Conservation (phyloP, 768 basidiomycete species). For the Mycena venus region DNA sequence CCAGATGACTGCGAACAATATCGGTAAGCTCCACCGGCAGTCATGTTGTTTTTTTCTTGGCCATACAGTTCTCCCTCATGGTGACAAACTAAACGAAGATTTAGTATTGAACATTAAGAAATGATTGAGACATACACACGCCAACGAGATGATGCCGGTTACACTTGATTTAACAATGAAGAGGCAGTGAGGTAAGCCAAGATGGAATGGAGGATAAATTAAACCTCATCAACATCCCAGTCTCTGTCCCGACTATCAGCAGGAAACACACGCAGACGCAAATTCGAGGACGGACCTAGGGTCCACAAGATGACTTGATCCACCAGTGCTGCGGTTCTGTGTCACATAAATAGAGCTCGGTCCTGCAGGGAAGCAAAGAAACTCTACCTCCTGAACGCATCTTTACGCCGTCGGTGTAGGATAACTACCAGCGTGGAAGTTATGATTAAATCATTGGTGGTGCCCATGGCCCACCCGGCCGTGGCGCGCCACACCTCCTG, state of each 20-base stretch:
- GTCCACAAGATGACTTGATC: background rate
- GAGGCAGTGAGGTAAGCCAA: too few species aligned
- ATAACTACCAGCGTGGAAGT: background rate
- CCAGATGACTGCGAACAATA: too few species aligned
- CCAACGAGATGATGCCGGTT: too few species aligned
- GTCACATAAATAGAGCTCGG: background rate
- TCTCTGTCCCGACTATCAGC: background rate
- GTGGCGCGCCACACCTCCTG: background rate
- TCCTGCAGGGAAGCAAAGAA: background rate
- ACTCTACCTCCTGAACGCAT: background rate
- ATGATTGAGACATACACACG: too few species aligned
- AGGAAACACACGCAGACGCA: background rate
- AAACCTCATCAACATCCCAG: background rate
- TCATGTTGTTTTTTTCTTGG: too few species aligned
- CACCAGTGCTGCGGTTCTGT: background rate
- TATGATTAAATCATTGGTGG: background rate
- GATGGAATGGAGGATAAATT: too few species aligned
- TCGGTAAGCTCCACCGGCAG: too few species aligned
- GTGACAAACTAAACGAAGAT: too few species aligned
- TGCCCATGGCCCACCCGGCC: background rate
- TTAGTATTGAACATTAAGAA: too few species aligned
- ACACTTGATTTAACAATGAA: too few species aligned
- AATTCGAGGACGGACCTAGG: background rate
- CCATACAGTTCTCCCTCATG: too few species aligned
- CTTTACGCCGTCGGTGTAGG: background rate